These are phyloP conservation scores for Mycena haematopus DNA, from an alignment of 768 basidiomycete species.

Conservation along the genomic window DNA sequence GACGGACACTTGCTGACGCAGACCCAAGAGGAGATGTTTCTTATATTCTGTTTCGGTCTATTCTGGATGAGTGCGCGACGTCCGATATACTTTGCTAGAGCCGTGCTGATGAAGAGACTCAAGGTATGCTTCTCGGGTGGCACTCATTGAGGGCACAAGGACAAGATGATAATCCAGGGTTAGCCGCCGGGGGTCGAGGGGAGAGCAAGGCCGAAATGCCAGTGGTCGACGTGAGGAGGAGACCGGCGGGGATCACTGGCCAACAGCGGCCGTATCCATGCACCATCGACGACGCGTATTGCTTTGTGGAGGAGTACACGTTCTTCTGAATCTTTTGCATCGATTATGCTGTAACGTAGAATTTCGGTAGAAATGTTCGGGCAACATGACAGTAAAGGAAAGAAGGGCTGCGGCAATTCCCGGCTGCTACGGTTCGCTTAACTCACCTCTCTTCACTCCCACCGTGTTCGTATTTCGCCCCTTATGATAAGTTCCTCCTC, in stretches of 20 bases:
- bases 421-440: constrained; percentile 20
- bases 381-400: not conserved
- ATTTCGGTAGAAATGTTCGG: not conserved
- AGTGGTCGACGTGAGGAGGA: constrained; percentile 12
- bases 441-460: constrained; percentile 21
- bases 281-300: constrained; percentile 64
- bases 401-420: constrained; percentile 14
- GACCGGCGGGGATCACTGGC: constrained; percentile 7
- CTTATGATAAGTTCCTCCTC: constrained; percentile 65
- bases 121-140: constrained; percentile 53
- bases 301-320: constrained; percentile 75
- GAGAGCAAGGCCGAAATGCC: constrained; percentile 17
- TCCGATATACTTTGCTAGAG: constrained; percentile 1
- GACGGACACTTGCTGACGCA: constrained; percentile 68
- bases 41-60: constrained; percentile 75
- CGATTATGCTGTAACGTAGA: too few relatives aligned
- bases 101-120: constrained; percentile 15
- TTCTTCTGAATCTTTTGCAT: constrained; percentile 42
- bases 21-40: constrained; percentile 73
- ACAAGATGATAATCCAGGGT: not conserved
- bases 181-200: not conserved
- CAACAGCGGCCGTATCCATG: constrained; percentile 57
- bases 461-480: constrained; percentile 30
- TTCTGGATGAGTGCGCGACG: constrained; percentile 75
- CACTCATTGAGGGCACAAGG: constrained; percentile 39